phyloP scores from a whole-genome alignment of 2,329 filamentous ascomycete genomes.

The Botrytis elliptica region DNA sequence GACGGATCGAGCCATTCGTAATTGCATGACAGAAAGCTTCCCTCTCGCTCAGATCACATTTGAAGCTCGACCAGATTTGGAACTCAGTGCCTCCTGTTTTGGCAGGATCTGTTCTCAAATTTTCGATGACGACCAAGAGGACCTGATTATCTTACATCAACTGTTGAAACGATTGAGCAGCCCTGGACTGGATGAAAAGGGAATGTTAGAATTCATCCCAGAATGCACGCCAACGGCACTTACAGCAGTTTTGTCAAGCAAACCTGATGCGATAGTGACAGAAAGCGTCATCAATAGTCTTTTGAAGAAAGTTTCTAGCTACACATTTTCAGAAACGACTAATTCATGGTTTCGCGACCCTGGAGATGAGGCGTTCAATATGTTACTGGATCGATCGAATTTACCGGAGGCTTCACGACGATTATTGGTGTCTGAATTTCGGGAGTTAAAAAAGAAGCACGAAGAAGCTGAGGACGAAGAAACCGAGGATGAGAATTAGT shows the following conservation, averaged over 20 bases:
- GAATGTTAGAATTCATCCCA: background rate
- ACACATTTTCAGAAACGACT: accelerated
- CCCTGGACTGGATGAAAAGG: background rate
- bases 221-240: accelerated
- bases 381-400: background rate
- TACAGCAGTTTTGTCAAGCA: background rate
- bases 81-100: background rate
- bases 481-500: too few species aligned
- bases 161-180: background rate
- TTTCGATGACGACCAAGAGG: accelerated
- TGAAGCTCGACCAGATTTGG: background rate
- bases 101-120: background rate
- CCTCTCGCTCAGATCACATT: background rate
- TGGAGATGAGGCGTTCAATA: background rate
- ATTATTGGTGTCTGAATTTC: background rate
- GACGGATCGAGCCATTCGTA: accelerated
- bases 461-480: too few species aligned
- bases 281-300: background rate
- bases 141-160: background rate
- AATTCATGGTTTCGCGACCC: background rate
- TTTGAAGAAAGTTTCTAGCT: too few species aligned
- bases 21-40: too few species aligned
- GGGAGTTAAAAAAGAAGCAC: too few species aligned
- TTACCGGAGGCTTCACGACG: background rate
- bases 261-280: background rate